Percentiles rank a stretch among this genome's conserved stretches.
Evolutionary conservation across 305 asterid genomes (phyloP).

Genomic region (Fraxinus sp.): DNA sequence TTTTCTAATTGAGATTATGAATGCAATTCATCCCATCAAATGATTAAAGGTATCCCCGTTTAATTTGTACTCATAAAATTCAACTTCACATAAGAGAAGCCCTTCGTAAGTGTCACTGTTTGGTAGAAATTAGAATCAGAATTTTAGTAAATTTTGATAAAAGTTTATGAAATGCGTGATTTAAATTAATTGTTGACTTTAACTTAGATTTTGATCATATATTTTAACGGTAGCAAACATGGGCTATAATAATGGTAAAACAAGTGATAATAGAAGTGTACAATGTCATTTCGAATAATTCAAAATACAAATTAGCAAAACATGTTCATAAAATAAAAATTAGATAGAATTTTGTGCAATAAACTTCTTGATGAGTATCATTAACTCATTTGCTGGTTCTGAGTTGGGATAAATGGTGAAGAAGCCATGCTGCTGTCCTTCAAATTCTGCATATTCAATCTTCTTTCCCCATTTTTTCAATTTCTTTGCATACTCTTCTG

Average conservation of each 20-base stretch:
- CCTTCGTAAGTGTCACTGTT: not conserved
- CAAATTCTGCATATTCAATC: conserved; percentile 64
- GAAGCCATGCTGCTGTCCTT: conserved; percentile 82
- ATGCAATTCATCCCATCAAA: not conserved
- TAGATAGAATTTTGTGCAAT: conserved; percentile 36
- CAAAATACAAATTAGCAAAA: not conserved
- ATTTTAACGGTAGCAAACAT: not conserved
- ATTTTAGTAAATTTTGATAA: no score
- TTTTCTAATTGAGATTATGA: no score
- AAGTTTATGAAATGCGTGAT: no score
- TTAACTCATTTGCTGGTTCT: conserved; percentile 40
- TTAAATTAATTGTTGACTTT: no score
- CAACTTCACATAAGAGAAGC: not conserved
- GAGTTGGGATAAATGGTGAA: conserved; percentile 63
- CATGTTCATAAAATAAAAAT: not conserved
- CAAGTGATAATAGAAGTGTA: not conserved
- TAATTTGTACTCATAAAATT: not conserved
- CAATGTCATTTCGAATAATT: not conserved
- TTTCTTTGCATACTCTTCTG: conserved; percentile 45
- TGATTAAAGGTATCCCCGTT: not conserved
- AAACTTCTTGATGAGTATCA: conserved; percentile 48
- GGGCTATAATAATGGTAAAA: not conserved
- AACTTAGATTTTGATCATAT: no score
- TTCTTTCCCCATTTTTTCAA: conserved; percentile 53
- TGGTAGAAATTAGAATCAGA: no score